Conservation (phyloP, 495 filamentous ascomycete genomes). For the Penicillium bovifimosum region DNA sequence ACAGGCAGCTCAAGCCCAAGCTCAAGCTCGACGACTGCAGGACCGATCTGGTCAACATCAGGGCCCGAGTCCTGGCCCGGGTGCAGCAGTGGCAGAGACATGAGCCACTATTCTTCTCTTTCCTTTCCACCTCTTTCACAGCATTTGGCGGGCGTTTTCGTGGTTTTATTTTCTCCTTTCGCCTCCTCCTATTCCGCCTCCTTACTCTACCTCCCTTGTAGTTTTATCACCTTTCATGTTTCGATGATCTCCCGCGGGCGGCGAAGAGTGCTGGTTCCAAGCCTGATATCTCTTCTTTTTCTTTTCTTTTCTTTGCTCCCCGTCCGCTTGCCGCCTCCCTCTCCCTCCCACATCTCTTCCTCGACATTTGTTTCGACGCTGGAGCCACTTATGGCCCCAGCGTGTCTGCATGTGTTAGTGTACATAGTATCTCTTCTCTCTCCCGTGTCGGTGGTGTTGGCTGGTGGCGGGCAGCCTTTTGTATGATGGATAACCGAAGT, state of each 20-base stretch:
- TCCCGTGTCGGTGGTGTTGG: slow-evolving; percentile 10
- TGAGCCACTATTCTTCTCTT: slow-evolving; percentile 30
- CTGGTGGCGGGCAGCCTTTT: slow-evolving; percentile 13
- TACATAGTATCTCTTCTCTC: slow-evolving; percentile 34
- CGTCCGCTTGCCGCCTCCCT: slow-evolving; percentile 10
- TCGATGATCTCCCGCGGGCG: slow-evolving; percentile 19
- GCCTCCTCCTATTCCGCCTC: slow-evolving; percentile 16
- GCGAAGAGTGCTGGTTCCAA: slow-evolving; percentile 22
- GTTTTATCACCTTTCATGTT: slow-evolving; percentile 34
- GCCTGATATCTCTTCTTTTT: slow-evolving; percentile 9
- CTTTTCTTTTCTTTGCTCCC: not conserved
- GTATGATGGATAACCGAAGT: slow-evolving; percentile 39
- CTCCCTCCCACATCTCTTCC: slow-evolving; percentile 15
- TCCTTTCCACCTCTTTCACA: slow-evolving; percentile 12
- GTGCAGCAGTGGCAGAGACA: slow-evolving; percentile 30
- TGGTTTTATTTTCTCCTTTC: slow-evolving; percentile 16
- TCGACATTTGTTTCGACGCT: slow-evolving; percentile 18
- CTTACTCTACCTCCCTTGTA: slow-evolving; percentile 28
- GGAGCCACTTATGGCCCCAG: slow-evolving; percentile 21
- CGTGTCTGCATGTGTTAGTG: slow-evolving; percentile 34
- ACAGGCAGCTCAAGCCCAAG: slow-evolving; percentile 37
- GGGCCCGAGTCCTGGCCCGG: slow-evolving; percentile 26
- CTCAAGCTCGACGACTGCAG: slow-evolving; percentile 35
- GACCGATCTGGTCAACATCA: slow-evolving; percentile 35
- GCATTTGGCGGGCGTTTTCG: slow-evolving; percentile 43